Evolutionary conservation across 805 yeast species (phyloP).

Genomic region (Candida chauliodis): DNA sequence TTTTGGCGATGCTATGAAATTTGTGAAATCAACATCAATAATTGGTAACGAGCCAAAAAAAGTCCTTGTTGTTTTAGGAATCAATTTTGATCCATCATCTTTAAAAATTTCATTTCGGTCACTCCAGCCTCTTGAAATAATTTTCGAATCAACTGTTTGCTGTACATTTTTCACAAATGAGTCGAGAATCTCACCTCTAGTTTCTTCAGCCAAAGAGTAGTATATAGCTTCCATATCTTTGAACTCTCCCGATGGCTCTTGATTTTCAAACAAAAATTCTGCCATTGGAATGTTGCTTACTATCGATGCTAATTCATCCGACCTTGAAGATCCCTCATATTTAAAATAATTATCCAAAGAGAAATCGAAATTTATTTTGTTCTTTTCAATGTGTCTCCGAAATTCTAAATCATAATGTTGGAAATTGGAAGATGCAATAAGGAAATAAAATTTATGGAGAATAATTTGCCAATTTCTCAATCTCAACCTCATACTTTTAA

Average conservation of each 20-base stretch:
- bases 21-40: slow-evolving; percentile 16
- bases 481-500: slow-evolving; percentile 22
- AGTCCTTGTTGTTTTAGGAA: slow-evolving; percentile 33
- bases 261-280: slow-evolving; percentile 9
- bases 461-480: slow-evolving; percentile 53
- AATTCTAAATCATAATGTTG: slow-evolving; percentile 44
- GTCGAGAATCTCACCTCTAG: slow-evolving; percentile 30
- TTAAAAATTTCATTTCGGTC: slow-evolving; percentile 9
- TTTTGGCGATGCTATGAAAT: slow-evolving; percentile 18
- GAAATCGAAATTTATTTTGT: slow-evolving; percentile 9
- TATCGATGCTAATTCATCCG: slow-evolving; percentile 22
- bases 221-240: slow-evolving; percentile 11
- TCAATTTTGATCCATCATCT: slow-evolving; percentile 27
- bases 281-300: slow-evolving; percentile 15
- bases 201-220: slow-evolving; percentile 33
- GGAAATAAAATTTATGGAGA: slow-evolving; percentile 74
- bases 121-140: slow-evolving; percentile 19
- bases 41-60: slow-evolving; percentile 29
- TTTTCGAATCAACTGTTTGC: slow-evolving; percentile 20
- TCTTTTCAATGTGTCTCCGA: slow-evolving; percentile 17
- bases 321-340: slow-evolving; percentile 8
- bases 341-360: slow-evolving; percentile 8
- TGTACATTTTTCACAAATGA: slow-evolving; percentile 28
- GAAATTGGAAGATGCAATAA: slow-evolving; percentile 70
- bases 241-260: slow-evolving; percentile 8